A percentile compares a stretch with the other conserved stretches of the same genome.
Conservation (phyloP, 2,329 filamentous ascomycete genomes). For the Colletotrichum godetiae region DNA sequence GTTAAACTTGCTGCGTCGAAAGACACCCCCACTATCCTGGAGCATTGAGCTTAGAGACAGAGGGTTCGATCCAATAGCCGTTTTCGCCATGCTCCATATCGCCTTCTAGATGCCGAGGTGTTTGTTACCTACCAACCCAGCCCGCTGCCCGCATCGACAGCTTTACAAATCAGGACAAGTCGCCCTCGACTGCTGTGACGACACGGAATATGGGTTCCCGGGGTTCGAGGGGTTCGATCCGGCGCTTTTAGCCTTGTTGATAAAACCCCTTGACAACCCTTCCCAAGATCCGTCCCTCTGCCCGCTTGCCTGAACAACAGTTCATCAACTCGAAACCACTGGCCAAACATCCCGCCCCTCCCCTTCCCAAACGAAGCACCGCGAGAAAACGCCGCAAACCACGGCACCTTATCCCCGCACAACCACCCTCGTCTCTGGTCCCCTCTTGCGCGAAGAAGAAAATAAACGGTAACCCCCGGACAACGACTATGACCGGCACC, state of each 20-base stretch:
- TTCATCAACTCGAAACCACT: conserved; percentile 24
- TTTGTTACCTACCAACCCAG: background rate
- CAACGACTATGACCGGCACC: conserved; percentile 39
- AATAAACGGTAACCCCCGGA: background rate
- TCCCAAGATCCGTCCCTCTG: background rate
- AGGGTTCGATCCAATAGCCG: no score
- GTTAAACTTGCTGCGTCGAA: background rate
- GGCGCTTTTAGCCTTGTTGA: conserved; percentile 12
- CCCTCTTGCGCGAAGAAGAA: background rate
- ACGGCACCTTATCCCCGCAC: background rate
- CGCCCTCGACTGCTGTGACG: background rate
- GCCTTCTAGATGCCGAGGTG: background rate
- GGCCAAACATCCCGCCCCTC: background rate
- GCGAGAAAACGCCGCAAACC: background rate
- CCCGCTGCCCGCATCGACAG: background rate
- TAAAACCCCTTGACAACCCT: conserved; percentile 9
- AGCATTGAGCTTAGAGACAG: background rate
- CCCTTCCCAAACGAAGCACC: background rate
- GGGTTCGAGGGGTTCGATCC: background rate
- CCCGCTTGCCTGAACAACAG: conserved; percentile 1
- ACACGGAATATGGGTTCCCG: conserved; percentile 3
- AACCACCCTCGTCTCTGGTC: background rate
- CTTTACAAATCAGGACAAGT: conserved; percentile 7
- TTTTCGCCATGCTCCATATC: background rate
- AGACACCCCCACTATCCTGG: background rate